Base-by-base conservation (phyloP, 2,329 filamentous ascomycete genomes). In the Cladosporium phlei region DNA sequence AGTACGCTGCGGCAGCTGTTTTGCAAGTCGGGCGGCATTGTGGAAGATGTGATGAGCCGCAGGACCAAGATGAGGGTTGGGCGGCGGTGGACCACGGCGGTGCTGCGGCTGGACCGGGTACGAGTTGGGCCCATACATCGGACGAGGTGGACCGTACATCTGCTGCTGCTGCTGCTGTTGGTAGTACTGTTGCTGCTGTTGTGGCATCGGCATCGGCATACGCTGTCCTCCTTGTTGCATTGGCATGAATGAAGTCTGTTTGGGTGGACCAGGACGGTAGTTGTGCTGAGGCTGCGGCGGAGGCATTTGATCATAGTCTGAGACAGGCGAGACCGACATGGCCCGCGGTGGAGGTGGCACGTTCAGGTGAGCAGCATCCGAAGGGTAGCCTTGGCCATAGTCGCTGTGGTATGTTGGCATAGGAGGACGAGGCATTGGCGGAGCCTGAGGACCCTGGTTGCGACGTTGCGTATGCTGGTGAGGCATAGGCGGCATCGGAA, bases 41-140 rank as follows among this genome's bases (percentile, higher is more conserved):
- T 62, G 60, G 29, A 63, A 63, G 53, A 63, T 62, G 22, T 55
- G 52, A 43, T 62, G 59, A 27, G 60, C 60, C 52, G 59, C 56
- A 0, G 60, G 59, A 8, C 38, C 52, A 8, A 54, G 44, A 46
- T 57, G 55, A 9, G 51, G 46, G 22, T 50, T 52, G 25, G 55
- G 55, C 12, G 52, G 53, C 8, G 56, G 60, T n/a, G n/a, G n/a
- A 20, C 54, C 55, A 43, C 57, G 53, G 39, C 53, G 48, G n/a
- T 44, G 48, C 17, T 54, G 49, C 5, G 22, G 40, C 19, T 45
- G 42, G 19, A 38, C 29, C 14, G 30, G 27, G 20, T 47, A 50
- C 12, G 37, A 38, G 11, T 24, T 21, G 8, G 46, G 37, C n/a
- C 20, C 21, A 14, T 42, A 44, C 16, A 30, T 12, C 25, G 46